Base-by-base conservation (phyloP, 2,329 filamentous ascomycete species). In the Biscogniauxia marginata region DNA sequence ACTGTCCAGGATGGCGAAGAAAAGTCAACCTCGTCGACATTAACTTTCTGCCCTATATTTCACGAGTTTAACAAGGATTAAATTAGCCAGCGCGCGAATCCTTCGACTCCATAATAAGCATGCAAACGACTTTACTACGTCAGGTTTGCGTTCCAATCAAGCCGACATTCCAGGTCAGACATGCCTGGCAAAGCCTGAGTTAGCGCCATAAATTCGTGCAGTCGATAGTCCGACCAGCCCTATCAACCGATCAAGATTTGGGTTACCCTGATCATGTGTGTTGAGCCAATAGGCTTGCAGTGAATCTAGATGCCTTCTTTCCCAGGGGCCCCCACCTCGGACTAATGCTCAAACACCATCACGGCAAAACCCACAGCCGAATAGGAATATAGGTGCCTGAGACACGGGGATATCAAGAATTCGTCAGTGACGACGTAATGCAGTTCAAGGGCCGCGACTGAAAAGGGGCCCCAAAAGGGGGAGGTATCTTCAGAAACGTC, bases 331-430 rank as follows among this genome's bases (percentile, higher is more conserved):
- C 4, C 30, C 30, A 34, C 30, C 9, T 39, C 13, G 30, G 13
- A 23, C 21, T 9, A 7, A 19, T 46, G 45, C 21, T 46, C 45
- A 46, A 7, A 46, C 18, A 18, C 30, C 30, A 39, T 39, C 30
- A 16, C 30, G 30, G 13, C 30, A 39, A 39, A 16, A 39, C n/a
- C 30, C 11, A 16, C 30, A 16, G 30, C n/a, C 9, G 30, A 39
- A 39, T 2, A 39, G 6, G n/a, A 67, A 65, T 64, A 18, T 61
- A 54, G 65, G 60, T 67, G 65, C 65, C 65, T 67, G 63, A 61
- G 56, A 52, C 22, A n/a, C 21, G 39, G 47, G 30, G 44, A 53
- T n/a, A n/a, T 11, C 30, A 13, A n/a, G 25, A 18, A 53, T 39
- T 48, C 22, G 23, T 23, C 24, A 39, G 13, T 39, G 30, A n/a